phyloP scores from a whole-genome alignment of 2,329 filamentous ascomycete species.

The Pseudogymnoascus sp. region DNA sequence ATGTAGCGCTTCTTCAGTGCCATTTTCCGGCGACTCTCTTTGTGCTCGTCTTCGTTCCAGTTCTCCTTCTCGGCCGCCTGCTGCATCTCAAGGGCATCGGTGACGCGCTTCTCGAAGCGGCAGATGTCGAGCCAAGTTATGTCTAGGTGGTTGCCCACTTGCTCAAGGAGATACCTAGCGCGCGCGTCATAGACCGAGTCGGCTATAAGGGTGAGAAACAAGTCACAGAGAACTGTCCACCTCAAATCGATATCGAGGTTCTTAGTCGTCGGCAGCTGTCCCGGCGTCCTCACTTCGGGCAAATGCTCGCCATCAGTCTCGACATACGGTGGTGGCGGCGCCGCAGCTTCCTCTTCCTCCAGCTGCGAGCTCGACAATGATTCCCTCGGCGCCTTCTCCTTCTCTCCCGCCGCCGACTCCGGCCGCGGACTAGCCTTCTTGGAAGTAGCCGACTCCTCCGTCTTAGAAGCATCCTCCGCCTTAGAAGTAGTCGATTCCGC shows the following conservation, averaged over 20 bases:
- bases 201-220: conserved; percentile 94
- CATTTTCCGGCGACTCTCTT: conserved; percentile 74
- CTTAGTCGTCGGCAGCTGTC: conserved; percentile 69
- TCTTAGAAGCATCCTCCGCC: not conserved
- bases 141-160: conserved; percentile 70
- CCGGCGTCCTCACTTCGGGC: conserved; percentile 72
- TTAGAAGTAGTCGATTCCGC: conserved; percentile 17
- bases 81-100: conserved; percentile 95
- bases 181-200: conserved; percentile 88
- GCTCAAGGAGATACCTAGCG: conserved; percentile 75
- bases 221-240: conserved; percentile 93
- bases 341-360: conserved; percentile 40
- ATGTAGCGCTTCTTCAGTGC: conserved; percentile 78
- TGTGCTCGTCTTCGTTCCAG: conserved; percentile 94
- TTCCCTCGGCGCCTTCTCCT: conserved; percentile 6
- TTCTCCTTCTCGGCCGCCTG: conserved; percentile 90
- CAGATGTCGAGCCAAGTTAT: conserved; percentile 90
- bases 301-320: conserved; percentile 61
- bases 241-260: conserved; percentile 93
- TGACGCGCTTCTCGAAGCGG: conserved; percentile 93
- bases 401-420: not conserved
- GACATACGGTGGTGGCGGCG: conserved; percentile 52
- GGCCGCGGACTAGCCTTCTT: conserved; percentile 28
- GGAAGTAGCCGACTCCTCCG: conserved; percentile 19
- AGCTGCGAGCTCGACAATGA: conserved; percentile 9